These are phyloP conservation scores for Amauroascus verrucosus DNA, from an alignment of 2,329 filamentous ascomycete species.

Conservation along the genomic window DNA sequence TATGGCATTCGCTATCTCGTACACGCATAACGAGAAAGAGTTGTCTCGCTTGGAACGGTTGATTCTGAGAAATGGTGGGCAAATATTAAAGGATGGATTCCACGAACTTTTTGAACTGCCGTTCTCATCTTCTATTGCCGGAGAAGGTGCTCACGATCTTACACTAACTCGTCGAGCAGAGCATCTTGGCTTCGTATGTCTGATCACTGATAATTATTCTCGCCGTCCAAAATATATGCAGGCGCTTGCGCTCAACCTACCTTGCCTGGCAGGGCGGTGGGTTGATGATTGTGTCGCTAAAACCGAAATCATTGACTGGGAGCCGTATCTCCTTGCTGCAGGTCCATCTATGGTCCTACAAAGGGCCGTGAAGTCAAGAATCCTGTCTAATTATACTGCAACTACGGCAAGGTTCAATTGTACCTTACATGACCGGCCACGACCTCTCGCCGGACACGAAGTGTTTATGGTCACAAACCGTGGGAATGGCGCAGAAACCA, in stretches of 20 bases:
- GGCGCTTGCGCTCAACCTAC: slow-evolving; percentile 77
- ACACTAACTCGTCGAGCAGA: slow-evolving; percentile 45
- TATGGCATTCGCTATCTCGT: slow-evolving; percentile 83
- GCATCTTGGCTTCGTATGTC: slow-evolving; percentile 63
- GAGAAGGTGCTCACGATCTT: slow-evolving; percentile 30
- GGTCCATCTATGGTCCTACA: slow-evolving; percentile 68
- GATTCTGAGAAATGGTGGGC: slow-evolving; percentile 63
- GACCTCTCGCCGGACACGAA: slow-evolving; percentile 52
- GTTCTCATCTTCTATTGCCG: slow-evolving; percentile 13
- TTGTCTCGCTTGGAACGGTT: slow-evolving; percentile 49
- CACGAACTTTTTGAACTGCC: slow-evolving; percentile 60
- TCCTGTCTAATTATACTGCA: slow-evolving; percentile 52
- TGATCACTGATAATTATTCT: slow-evolving; percentile 78
- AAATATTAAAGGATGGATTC: slow-evolving; percentile 63
- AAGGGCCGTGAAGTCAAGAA: slow-evolving; percentile 66
- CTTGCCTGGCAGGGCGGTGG: slow-evolving; percentile 77
- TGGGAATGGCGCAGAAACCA: slow-evolving; percentile 52
- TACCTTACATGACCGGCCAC: slow-evolving; percentile 51
- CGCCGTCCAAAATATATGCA: slow-evolving; percentile 89
- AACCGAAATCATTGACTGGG: slow-evolving; percentile 58
- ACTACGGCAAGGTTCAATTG: slow-evolving; percentile 45
- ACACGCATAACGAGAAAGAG: slow-evolving; percentile 47
- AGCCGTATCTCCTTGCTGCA: slow-evolving; percentile 71
- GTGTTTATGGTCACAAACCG: slow-evolving; percentile 64
- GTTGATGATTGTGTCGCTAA: slow-evolving; percentile 59